Evolutionary conservation across 2,329 filamentous ascomycete genomes (phyloP).

Genomic region (Trichoderma guizhouense): DNA sequence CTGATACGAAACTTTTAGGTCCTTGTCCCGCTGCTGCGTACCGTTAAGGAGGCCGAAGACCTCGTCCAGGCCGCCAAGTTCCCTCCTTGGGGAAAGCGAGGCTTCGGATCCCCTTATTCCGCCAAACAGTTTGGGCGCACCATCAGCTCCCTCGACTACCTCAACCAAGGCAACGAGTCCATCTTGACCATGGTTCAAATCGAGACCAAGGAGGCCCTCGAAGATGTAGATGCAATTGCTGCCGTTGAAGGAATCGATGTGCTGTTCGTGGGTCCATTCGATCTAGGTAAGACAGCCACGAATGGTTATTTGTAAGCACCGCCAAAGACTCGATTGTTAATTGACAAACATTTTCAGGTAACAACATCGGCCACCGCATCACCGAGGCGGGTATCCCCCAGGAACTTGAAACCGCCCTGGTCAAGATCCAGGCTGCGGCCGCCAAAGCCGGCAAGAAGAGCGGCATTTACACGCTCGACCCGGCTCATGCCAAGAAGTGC

Average conservation of each 20-base stretch:
- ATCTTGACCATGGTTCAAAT: conserved; percentile 66
- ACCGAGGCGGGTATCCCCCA: conserved; percentile 57
- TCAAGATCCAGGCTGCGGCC: conserved; percentile 54
- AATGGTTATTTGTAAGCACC: not conserved
- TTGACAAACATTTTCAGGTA: conserved; percentile 34
- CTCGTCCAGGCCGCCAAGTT: conserved; percentile 50
- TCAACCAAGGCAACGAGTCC: conserved; percentile 47
- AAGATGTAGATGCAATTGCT: conserved; percentile 59
- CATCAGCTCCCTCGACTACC: conserved; percentile 46
- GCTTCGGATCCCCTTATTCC: conserved; percentile 49
- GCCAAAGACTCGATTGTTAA: not conserved
- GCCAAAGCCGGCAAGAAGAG: conserved; percentile 63
- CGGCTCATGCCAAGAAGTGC: conserved; percentile 53
- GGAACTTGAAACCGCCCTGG: conserved; percentile 58
- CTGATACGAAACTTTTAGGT: conserved; percentile 30
- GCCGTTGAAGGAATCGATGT: conserved; percentile 58
- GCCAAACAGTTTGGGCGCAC: conserved; percentile 41
- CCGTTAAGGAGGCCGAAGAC: conserved; percentile 42
- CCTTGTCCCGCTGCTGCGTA: conserved; percentile 45
- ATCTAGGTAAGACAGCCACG: conserved; percentile 45
- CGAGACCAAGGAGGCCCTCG: conserved; percentile 61
- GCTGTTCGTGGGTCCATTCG: conserved; percentile 64
- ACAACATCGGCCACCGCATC: conserved; percentile 61
- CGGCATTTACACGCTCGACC: conserved; percentile 56
- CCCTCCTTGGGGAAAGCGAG: conserved; percentile 46